phyloP scores from a whole-genome alignment of 208 protist genomes.

The Trypanosoma cruzi region DNA sequence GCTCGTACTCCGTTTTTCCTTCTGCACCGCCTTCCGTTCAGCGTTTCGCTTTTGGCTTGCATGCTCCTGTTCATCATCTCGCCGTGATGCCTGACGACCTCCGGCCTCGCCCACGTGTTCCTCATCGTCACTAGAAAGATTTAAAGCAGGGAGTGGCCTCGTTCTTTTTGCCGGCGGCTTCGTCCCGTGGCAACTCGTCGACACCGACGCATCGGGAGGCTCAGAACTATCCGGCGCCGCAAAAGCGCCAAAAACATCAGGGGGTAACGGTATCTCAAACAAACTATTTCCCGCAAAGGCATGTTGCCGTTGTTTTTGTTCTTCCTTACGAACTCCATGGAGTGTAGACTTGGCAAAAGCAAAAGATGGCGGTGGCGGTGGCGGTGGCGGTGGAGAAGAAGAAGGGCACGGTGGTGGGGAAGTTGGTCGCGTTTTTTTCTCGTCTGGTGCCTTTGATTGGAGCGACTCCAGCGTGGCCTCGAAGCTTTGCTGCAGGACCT shows the following conservation, averaged over 20 bases:
- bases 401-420: conserved; percentile 16
- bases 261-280: conserved; percentile 32
- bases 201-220: not conserved
- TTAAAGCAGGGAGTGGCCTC: conserved; percentile 22
- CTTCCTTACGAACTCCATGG: not conserved
- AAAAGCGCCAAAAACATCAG: conserved; percentile 36
- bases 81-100: not conserved
- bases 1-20: conserved; percentile 5
- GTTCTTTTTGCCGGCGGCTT: not conserved
- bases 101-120: not conserved
- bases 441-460: not conserved
- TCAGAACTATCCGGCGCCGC: not conserved
- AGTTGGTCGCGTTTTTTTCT: not conserved
- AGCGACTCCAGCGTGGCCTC: conserved; percentile 30
- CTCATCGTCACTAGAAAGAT: conserved; percentile 19
- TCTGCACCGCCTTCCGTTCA: not conserved
- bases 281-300: conserved; percentile 7
- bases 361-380: conserved; percentile 7
- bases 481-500: conserved; percentile 57
- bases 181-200: not conserved
- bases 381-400: conserved; percentile 17
- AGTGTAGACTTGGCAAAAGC: not conserved
- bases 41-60: not conserved
- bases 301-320: not conserved
- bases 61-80: not conserved